Evolutionary conservation across 164 flowering plant genomes (phyloP).

Genomic region (Aristolochia californica): DNA sequence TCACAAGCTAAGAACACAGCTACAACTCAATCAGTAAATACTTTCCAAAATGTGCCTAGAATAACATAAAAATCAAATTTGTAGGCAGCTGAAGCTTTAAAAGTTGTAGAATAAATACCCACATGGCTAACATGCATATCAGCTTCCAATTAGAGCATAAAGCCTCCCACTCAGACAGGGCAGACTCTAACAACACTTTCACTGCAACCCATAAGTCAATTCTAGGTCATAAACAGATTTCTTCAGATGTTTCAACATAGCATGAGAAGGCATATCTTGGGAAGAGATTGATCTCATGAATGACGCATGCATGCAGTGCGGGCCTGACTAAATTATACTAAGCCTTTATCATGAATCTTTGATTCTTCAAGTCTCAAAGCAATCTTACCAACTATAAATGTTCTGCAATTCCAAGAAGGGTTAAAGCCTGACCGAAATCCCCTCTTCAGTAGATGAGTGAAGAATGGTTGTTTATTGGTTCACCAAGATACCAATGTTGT

Average conservation of each 20-base stretch:
- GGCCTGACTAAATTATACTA: slow-evolving; percentile 27
- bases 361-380: slow-evolving; percentile 61
- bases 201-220: too few species aligned
- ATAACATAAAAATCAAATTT: too few species aligned
- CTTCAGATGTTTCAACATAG: slow-evolving; percentile 15
- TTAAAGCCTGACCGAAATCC: slow-evolving; percentile 56
- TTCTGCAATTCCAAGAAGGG: slow-evolving; percentile 56
- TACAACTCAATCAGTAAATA: too few species aligned
- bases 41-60: too few species aligned
- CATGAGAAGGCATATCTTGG: slow-evolving; percentile 12
- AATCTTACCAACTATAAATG: slow-evolving; percentile 90
- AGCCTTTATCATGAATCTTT: slow-evolving; percentile 32
- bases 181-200: too few species aligned
- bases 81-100: too few species aligned
- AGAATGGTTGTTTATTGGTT: slow-evolving; percentile 74
- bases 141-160: too few species aligned
- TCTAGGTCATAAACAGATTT: slow-evolving; percentile 6
- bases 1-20: too few species aligned
- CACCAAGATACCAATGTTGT: slow-evolving; percentile 90
- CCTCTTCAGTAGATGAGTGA: slow-evolving; percentile 64
- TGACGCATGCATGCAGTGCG: slow-evolving; percentile 28
- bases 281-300: slow-evolving; percentile 7
- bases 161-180: too few species aligned
- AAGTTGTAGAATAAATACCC: too few species aligned
- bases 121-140: too few species aligned